Evolutionary conservation across 2,329 filamentous ascomycete genomes (phyloP).

Genomic region (Penicillium sp.): DNA sequence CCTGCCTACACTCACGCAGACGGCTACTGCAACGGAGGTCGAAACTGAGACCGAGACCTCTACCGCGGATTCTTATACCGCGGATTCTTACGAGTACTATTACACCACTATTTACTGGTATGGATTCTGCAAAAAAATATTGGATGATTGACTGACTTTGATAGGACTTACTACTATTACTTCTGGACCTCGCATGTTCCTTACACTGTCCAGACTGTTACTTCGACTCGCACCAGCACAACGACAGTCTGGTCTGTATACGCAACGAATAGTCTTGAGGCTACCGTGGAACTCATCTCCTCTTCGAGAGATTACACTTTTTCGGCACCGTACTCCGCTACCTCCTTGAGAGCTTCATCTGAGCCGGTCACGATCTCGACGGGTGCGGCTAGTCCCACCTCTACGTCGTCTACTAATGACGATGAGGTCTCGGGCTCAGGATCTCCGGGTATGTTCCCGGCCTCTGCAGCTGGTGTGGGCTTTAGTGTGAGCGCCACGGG

Average conservation of each 20-base stretch:
- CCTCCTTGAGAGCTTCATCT: conserved; percentile 15
- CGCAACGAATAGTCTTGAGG: conserved; percentile 11
- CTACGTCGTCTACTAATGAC: not conserved
- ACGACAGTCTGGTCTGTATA: conserved; percentile 17
- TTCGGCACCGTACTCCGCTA: conserved; percentile 17
- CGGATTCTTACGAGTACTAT: conserved; percentile 14
- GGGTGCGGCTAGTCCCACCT: not conserved
- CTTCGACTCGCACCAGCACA: conserved; percentile 18
- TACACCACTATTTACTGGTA: conserved; percentile 24
- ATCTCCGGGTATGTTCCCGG: not conserved
- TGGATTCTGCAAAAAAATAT: not conserved
- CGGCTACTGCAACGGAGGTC: conserved; percentile 1
- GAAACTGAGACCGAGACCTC: conserved; percentile 7
- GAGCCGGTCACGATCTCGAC: conserved; percentile 9
- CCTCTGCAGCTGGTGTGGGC: not conserved
- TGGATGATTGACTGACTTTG: not conserved
- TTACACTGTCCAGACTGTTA: conserved; percentile 19
- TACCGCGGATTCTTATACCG: conserved; percentile 1
- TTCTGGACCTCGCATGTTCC: conserved; percentile 23
- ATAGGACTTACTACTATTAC: conserved; percentile 23
- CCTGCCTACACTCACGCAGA: not conserved
- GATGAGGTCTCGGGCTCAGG: not conserved
- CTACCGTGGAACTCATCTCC: not conserved
- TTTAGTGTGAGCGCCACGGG: conserved; percentile 1
- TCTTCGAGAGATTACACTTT: conserved; percentile 5